Conservation (phyloP, 306 rosid genomes). For the Fragaria iinumae region DNA sequence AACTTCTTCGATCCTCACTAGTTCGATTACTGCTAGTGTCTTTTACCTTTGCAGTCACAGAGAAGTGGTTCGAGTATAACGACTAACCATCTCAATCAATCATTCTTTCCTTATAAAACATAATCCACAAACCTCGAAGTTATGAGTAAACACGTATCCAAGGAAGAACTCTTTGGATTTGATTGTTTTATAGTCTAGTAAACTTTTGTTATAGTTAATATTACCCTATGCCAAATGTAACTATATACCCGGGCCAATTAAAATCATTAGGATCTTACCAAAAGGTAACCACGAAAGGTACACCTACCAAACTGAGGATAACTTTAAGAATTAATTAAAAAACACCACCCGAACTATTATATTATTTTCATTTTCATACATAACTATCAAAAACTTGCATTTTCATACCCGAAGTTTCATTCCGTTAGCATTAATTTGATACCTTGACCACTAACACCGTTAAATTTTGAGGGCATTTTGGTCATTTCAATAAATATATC, state of each 20-base stretch:
- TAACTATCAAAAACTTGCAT: too few relatives aligned
- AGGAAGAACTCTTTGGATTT: neutral
- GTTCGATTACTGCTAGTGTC: neutral
- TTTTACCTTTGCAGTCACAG: neutral
- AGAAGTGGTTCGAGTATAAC: neutral
- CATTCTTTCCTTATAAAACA: neutral
- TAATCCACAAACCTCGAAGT: neutral
- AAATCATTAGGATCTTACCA: neutral
- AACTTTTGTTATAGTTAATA: neutral
- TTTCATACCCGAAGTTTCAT: too few relatives aligned
- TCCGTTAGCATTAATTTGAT: too few relatives aligned
- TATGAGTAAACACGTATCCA: conserved; percentile 3
- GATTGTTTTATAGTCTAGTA: conserved; percentile 2
- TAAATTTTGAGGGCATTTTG: too few relatives aligned
- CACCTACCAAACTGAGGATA: neutral
- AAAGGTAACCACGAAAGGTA: neutral
- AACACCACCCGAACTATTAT: too few relatives aligned
- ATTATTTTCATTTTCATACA: too few relatives aligned
- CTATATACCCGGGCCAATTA: neutral
- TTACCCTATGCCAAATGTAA: conserved; percentile 8
- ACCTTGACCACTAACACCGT: too few relatives aligned
- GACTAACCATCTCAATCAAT: neutral
- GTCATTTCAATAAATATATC: too few relatives aligned
- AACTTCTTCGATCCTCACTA: neutral
- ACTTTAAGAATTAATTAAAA: too few relatives aligned